Evolutionary conservation across 2,329 filamentous ascomycete species (phyloP), one percentile per base, ranked within the genome.

Genomic region (Colletotrichum camelliae): DNA sequence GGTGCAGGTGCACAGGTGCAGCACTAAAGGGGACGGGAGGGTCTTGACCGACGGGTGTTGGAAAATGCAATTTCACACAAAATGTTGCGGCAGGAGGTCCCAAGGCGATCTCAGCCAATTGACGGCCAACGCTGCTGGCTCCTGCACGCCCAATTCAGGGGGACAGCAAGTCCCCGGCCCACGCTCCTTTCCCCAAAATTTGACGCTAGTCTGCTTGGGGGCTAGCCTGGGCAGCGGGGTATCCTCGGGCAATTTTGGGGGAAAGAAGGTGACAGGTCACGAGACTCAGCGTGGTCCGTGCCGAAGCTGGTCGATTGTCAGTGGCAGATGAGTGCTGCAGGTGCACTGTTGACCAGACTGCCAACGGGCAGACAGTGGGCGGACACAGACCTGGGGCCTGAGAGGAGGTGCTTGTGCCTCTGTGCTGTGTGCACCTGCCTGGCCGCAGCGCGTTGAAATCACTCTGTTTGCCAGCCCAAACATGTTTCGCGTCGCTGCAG

Each of bases 11-110:
- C 43, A 48, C 43, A 21, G 43, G 43, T 48, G 43, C 43, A 48
- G 43, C 43, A 48, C 62, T 74, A 77, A 77, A 79, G 78, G 78
- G 77, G 76, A 76, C 73, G 72, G 74, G 74, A 78, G 72, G 73
- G 73, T 77, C 75, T 78, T 77, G 77, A 75, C 73, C 70, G 76
- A 77, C 67, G 60, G 77, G 67, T 75, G 75, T 76, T 72, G 70
- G 80, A 80, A 83, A 82, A 81, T 82, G 83, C 80, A 84, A 84
- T 84, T 84, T 84, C 82, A 84, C 81, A 82, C 78, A 80, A 84
- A 83, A 82, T 83, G 81, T 82, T 83, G 80, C 82, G 79, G 82
- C 77, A 79, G 77, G 78, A 76, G 71, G 68, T 69, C 43, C 76
- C 70, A 75, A 75, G 48, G 27, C 24, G 55, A 43, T 29, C 57